Evolutionary conservation across 1,284 basidiomycete species (phyloP).

Genomic region (Veloporphyrellus conicus): DNA sequence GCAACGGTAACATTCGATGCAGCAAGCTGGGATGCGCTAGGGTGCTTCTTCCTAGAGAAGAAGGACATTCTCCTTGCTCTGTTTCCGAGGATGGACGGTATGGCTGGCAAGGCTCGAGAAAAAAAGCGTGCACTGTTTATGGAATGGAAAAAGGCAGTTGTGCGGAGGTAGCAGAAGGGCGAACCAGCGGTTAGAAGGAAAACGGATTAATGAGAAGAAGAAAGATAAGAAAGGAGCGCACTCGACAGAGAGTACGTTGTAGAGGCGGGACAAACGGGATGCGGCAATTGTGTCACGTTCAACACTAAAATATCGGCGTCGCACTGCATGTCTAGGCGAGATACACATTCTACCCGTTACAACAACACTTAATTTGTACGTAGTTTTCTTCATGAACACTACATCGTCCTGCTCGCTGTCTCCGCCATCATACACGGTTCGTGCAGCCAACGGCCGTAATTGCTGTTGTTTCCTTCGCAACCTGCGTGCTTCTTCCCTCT

Average conservation of each 20-base stretch:
- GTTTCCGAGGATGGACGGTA: conserved; percentile 52
- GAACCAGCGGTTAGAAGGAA: conserved; percentile 26
- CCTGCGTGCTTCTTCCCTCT: not conserved
- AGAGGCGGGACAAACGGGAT: conserved; percentile 17
- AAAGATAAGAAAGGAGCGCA: conserved; percentile 2
- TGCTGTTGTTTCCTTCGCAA: conserved; percentile 17
- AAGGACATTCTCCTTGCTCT: conserved; percentile 79
- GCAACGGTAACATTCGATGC: conserved; percentile 48
- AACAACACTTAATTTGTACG: conserved; percentile 2
- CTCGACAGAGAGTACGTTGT: conserved; percentile 15
- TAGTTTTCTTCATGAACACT: conserved; percentile 6
- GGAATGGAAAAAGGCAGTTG: conserved; percentile 11
- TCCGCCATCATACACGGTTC: conserved; percentile 8
- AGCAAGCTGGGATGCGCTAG: conserved; percentile 38
- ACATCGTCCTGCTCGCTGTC: conserved; percentile 7
- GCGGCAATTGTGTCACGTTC: conserved; percentile 12
- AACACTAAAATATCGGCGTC: not conserved
- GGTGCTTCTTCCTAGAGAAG: conserved; percentile 80
- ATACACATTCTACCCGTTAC: not conserved
- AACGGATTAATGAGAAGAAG: conserved; percentile 6
- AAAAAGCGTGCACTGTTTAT: conserved; percentile 16
- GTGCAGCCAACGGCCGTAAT: conserved; percentile 9
- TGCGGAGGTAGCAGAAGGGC: conserved; percentile 11
- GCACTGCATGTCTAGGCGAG: conserved; percentile 1
- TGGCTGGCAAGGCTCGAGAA: conserved; percentile 38